Evolutionary conservation across 768 basidiomycete species (phyloP).

Genomic region (Lentinula sp.): DNA sequence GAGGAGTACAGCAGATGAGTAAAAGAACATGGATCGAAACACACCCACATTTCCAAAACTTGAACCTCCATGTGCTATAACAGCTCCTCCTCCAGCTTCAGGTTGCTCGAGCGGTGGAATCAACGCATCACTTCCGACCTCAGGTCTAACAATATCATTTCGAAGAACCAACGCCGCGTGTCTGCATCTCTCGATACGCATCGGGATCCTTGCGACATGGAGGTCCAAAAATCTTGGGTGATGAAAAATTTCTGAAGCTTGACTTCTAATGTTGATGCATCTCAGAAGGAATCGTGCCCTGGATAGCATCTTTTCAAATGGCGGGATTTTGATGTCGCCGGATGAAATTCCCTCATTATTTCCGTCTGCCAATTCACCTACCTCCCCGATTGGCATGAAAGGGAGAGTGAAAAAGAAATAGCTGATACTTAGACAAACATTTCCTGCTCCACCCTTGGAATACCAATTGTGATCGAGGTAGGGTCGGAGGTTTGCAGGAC

Average conservation of each 20-base stretch:
- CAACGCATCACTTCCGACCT: slow-evolving; percentile 10
- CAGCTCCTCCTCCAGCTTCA: slow-evolving; percentile 12
- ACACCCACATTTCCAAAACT: slow-evolving; percentile 35
- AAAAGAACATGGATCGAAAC: background rate
- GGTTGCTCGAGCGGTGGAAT: slow-evolving; percentile 5
- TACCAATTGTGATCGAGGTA: slow-evolving; percentile 44
- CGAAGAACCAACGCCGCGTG: slow-evolving; percentile 16
- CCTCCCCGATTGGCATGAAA: slow-evolving; percentile 36
- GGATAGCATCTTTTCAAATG: slow-evolving; percentile 35
- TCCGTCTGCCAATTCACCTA: slow-evolving; percentile 23
- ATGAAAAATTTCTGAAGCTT: slow-evolving; percentile 23
- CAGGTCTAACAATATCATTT: slow-evolving; percentile 7
- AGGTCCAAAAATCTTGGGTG: slow-evolving; percentile 47
- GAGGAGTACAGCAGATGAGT: background rate
- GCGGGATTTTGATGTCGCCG: slow-evolving; percentile 23
- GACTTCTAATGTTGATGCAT: slow-evolving; percentile 28
- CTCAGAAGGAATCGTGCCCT: slow-evolving; percentile 42
- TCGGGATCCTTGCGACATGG: slow-evolving; percentile 16
- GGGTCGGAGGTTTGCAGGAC: slow-evolving; percentile 46
- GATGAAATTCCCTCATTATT: slow-evolving; percentile 6
- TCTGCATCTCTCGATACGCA: slow-evolving; percentile 20
- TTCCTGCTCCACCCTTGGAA: slow-evolving; percentile 31
- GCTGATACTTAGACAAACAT: slow-evolving; percentile 13
- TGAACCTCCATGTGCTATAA: slow-evolving; percentile 26
- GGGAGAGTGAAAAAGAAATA: slow-evolving; percentile 38